Evolutionary conservation across 2,329 filamentous ascomycete species (phyloP).

Genomic region (Cylindrodendrum hubeiense): DNA sequence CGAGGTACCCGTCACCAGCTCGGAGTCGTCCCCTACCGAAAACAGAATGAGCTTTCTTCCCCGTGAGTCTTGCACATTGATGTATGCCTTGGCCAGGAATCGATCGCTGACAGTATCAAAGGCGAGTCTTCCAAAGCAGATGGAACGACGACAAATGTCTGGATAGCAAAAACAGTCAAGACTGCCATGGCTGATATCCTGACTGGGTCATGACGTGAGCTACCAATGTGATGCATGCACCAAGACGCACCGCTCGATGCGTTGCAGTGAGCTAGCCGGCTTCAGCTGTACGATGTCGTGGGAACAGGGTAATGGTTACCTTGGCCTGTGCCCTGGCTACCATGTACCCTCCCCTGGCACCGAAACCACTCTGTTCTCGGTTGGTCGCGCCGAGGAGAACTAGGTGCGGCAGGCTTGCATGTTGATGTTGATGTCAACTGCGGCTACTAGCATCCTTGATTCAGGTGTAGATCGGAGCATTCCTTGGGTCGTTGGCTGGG

Average conservation of each 20-base stretch:
- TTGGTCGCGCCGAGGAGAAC: background rate
- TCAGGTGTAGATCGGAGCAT: too few species aligned
- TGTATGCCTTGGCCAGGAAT: accelerated
- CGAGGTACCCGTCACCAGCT: constrained; percentile 27
- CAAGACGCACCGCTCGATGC: background rate
- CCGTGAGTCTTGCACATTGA: constrained; percentile 16
- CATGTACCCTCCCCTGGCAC: too few species aligned
- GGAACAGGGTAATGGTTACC: too few species aligned
- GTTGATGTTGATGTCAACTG: background rate
- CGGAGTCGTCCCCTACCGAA: constrained; percentile 21
- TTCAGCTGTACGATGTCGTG: background rate
- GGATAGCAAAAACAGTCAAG: constrained; percentile 48
- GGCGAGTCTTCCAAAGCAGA: constrained; percentile 7
- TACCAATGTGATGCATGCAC: background rate
- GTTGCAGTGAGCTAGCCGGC: background rate
- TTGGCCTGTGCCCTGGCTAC: too few species aligned
- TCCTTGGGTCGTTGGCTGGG: too few species aligned
- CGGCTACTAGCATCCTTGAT: background rate
- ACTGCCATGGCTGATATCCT: constrained; percentile 44
- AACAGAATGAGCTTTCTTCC: constrained; percentile 18
- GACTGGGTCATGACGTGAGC: constrained; percentile 29
- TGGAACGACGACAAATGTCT: constrained; percentile 44
- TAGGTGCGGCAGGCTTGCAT: background rate
- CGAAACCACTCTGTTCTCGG: background rate
- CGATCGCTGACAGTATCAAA: background rate